phyloP scores from a whole-genome alignment of 257 asterid genomes.

The Solanum pennellii region DNA sequence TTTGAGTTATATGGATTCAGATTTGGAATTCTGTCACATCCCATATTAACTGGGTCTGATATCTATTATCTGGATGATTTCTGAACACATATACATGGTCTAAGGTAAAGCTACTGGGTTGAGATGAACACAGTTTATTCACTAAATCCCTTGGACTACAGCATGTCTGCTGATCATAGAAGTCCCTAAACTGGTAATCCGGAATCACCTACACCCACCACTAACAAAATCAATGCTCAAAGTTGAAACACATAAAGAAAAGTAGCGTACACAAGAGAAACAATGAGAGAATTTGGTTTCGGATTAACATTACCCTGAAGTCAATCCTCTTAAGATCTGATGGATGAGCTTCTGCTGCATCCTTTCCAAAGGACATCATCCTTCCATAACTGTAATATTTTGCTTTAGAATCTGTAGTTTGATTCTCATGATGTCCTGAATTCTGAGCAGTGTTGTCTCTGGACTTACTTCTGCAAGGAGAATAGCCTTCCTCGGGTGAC shows the following conservation, averaged over 20 bases:
- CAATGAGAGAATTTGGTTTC: neutral
- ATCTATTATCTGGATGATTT: neutral
- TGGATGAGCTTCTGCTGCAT: constrained; percentile 39
- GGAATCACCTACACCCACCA: neutral
- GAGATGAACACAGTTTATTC: neutral
- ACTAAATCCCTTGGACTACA: neutral
- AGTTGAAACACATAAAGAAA: neutral
- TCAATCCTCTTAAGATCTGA: constrained; percentile 63
- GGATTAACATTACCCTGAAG: constrained; percentile 45
- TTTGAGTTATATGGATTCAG: neutral
- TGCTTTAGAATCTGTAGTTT: constrained; percentile 11
- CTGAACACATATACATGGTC: neutral
- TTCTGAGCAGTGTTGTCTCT: constrained; percentile 17
- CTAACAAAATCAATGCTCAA: neutral
- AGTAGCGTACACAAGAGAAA: neutral
- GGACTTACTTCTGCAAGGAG: constrained; percentile 34
- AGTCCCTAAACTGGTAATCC: neutral
- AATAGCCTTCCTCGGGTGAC: constrained; percentile 72
- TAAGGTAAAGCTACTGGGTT: neutral
- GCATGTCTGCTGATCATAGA: neutral
- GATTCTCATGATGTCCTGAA: constrained; percentile 21
- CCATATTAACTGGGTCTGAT: neutral
- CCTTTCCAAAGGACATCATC: constrained; percentile 71
- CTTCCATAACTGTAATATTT: constrained; percentile 50
- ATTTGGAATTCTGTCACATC: neutral